Evolutionary conservation across 805 yeast genomes (phyloP), one percentile per base, ranked within the genome.

Genomic region (Monosporozyma aerobia): DNA sequence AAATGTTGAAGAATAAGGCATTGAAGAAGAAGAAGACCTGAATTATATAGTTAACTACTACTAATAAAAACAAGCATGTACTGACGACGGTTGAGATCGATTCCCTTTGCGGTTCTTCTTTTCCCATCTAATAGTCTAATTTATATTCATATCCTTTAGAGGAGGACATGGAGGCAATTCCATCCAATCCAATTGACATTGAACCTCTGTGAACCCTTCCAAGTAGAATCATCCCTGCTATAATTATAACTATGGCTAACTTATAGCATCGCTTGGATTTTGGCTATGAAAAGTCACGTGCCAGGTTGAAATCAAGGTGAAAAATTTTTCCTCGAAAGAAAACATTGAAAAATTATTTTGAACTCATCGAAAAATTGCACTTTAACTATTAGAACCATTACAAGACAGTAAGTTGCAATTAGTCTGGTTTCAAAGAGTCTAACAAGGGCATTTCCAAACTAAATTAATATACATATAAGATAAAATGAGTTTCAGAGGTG

Each of bases 401-500:
- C 39, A 35, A 35, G n/a, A 35, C 39, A 35, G 39, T 35, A 35
- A 14, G 39, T 35, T 13, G 39, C 39, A 35, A 35, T 35, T 35
- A 35, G 16, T 35, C 39, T 35, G 14, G 43, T 39, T 39, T 7
- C 43, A 19, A 37, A 39, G 43, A 39, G 25, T 39, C 43, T 22
- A 22, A 39, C 13, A 39, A 39, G 25, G 43, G 14, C 43, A 39
- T 39, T 39, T 39, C 43, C 43, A 23, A 39, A 39, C 43, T 39
- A 39, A 39, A 39, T 16, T 39, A 39, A 39, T 39, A 39, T 39
- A 39, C 43, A 39, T 22, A 39, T 8, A 39, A 39, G 25, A 39
- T 16, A 43, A 22, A 53, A 73, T 73, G 77, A 73, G 73, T 63
- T 68, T 67, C 54, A 69, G 74, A 68, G 57, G 57, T 51, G 57